Evolutionary conservation across 768 basidiomycete species (phyloP), one percentile per base, ranked within the genome.

Genomic region (Naganishia randhawae): DNA sequence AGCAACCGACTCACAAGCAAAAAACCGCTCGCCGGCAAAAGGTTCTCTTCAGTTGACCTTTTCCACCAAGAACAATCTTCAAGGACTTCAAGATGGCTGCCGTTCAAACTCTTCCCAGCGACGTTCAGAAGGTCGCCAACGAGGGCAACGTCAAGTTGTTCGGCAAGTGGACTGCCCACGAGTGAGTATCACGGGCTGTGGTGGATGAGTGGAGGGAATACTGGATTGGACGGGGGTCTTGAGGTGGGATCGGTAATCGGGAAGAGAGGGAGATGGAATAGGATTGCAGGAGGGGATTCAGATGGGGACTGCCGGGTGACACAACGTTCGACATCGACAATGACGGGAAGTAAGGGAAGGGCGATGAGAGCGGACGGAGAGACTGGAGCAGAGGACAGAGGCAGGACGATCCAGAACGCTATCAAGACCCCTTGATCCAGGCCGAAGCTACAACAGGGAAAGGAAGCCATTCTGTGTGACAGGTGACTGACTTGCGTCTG

Each of bases 131-230:
- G 71, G 78, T 82, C 72, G 79, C 80, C 67, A 76, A 80, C 74
- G 80, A 81, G 73, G 80, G 80, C 53, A 75, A 76, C 69, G 86
- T 98, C 79, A 96, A 95, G 83, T 88, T 99, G 71, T 99, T 99
- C 80, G 93, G 92, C 78, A 94, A 94, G 85, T 99, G 96, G 96
- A 94, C 97, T 67, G 90, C 92, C 71, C 88, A 92, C 80, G 93
- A 92, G 94, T 96, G 85, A 82, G 92, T 85, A 33, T 67, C 62
- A 9, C n/a, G 31, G 25, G 63, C 14, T 42, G 4, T 4, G 14
- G 14, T 6, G 45, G 45, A 22, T n/a, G 45, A 13, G 19, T 22
- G 14, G 13, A n/a, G n/a, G n/a, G n/a, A n/a, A n/a, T n/a, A n/a
- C n/a, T 32, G 37, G 54, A 37, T 22, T 50, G 57, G 50, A 51